Conservation (phyloP, 352 stramenopile species). For the Globisporangium cylindrosporum region DNA sequence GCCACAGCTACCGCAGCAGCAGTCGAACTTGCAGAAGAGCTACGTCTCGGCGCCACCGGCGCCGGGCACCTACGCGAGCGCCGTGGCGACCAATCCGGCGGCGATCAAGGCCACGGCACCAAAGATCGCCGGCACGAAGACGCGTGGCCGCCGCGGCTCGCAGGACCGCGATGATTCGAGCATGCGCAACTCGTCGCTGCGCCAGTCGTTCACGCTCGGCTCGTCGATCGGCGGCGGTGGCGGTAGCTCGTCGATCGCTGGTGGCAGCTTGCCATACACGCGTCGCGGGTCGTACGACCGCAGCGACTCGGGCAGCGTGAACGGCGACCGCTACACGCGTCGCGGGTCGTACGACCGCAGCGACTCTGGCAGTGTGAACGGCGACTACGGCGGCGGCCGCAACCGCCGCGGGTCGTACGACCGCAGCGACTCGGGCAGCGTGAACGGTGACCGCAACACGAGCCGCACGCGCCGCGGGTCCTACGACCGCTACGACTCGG, state of each 20-base stretch:
- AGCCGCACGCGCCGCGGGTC: slow-evolving; percentile 53
- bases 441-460: slow-evolving; percentile 15
- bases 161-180: slow-evolving; percentile 38
- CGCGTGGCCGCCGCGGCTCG: slow-evolving; percentile 53
- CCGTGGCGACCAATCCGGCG: slow-evolving; percentile 24
- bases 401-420: slow-evolving; percentile 32
- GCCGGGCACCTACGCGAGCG: slow-evolving; percentile 26
- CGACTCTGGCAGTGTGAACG: slow-evolving; percentile 23
- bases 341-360: slow-evolving; percentile 26
- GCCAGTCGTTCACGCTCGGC: slow-evolving; percentile 22
- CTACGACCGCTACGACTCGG: slow-evolving; percentile 50
- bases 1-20: slow-evolving; percentile 13
- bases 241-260: not conserved
- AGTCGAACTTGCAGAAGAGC: slow-evolving; percentile 15
- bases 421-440: slow-evolving; percentile 17
- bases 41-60: slow-evolving; percentile 22
- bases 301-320: slow-evolving; percentile 35
- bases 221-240: slow-evolving; percentile 14
- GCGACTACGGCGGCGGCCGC: slow-evolving; percentile 27
- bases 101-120: not conserved
- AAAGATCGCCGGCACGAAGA: slow-evolving; percentile 5
- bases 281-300: slow-evolving; percentile 56
- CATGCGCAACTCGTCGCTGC: slow-evolving; percentile 21
- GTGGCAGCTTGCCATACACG: slow-evolving; percentile 37
- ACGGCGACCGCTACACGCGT: slow-evolving; percentile 20